Percentiles rank a stretch among this genome's conserved stretches.
Conservation (phyloP, 1,284 basidiomycete species). For the Malassezia restricta region DNA sequence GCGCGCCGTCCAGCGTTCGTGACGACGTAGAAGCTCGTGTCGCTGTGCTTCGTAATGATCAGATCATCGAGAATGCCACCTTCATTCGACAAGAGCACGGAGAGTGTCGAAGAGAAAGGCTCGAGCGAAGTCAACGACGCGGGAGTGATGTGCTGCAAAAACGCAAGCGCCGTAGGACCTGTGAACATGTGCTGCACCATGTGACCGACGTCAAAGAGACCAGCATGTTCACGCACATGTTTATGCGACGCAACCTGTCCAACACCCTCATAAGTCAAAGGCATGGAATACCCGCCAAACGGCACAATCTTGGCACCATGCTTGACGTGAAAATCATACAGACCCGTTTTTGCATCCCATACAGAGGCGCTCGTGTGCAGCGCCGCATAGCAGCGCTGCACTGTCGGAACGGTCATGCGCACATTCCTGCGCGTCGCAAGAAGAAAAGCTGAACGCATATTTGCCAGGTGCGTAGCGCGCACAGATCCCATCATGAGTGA, state of each 20-base stretch:
- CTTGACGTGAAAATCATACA: conserved; percentile 80
- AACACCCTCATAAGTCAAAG: conserved; percentile 63
- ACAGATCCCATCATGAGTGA: too few species aligned
- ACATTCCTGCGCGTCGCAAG: background rate
- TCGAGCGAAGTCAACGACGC: conserved; percentile 56
- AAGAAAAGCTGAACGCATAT: background rate
- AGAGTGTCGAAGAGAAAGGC: conserved; percentile 60
- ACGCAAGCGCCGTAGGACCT: conserved; percentile 50
- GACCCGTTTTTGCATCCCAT: conserved; percentile 52
- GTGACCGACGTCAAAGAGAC: conserved; percentile 94
- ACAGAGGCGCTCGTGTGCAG: background rate
- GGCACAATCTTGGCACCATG: conserved; percentile 89
- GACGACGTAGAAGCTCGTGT: conserved; percentile 71
- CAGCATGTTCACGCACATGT: conserved; percentile 70
- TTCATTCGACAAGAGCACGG: conserved; percentile 71
- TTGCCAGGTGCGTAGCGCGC: too few species aligned
- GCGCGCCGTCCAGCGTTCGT: conserved; percentile 83
- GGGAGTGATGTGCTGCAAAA: conserved; percentile 64
- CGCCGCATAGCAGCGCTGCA: background rate
- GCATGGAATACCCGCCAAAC: conserved; percentile 93
- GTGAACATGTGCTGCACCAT: conserved; percentile 57
- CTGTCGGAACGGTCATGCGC: background rate
- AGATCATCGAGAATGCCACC: conserved; percentile 94
- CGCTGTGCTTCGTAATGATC: conserved; percentile 48
- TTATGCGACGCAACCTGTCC: conserved; percentile 68